These are phyloP conservation scores for Coemansia sp. DNA, from an alignment of 192 early-diverging fungal species.

Conservation along the genomic window DNA sequence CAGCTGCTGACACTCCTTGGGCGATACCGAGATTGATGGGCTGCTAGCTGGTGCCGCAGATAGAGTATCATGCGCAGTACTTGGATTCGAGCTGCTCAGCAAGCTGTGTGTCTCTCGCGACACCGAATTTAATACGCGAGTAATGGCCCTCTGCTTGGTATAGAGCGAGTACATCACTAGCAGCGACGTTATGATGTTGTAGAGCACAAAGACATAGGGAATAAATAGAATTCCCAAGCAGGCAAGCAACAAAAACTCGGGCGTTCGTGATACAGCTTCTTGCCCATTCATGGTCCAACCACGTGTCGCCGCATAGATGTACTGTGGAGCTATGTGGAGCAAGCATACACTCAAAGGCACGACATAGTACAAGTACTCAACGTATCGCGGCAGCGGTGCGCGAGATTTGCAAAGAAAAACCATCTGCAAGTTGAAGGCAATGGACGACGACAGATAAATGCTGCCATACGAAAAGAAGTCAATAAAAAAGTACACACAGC, in stretches of 20 bases:
- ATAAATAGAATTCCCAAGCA: constrained; percentile 13
- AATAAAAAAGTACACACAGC: constrained; percentile 7
- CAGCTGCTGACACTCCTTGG: constrained; percentile 27
- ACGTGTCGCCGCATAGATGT: constrained; percentile 14
- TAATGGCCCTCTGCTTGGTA: constrained; percentile 23
- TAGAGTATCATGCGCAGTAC: neutral
- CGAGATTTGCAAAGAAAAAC: constrained; percentile 24
- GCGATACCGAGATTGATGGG: neutral
- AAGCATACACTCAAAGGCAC: constrained; percentile 15
- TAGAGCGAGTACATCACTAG: constrained; percentile 28
- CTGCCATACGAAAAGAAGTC: constrained; percentile 16
- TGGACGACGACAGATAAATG: constrained; percentile 36
- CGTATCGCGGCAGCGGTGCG: constrained; percentile 23
- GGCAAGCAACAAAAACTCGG: constrained; percentile 11
- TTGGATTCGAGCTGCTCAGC: constrained; percentile 4
- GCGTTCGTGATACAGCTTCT: constrained; percentile 7
- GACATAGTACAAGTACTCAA: constrained; percentile 34
- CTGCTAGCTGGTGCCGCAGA: neutral
- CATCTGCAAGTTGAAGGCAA: constrained; percentile 49
- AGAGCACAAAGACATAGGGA: constrained; percentile 26
- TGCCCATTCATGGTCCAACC: constrained; percentile 15
- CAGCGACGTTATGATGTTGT: constrained; percentile 30
- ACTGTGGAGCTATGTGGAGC: constrained; percentile 20
- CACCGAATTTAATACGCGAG: constrained; percentile 11
- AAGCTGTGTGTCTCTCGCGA: constrained; percentile 7